Percentiles rank a stretch among this genome's conserved stretches.
Conservation (phyloP, 441 rosid species). For the Euphorbia celastroides region DNA sequence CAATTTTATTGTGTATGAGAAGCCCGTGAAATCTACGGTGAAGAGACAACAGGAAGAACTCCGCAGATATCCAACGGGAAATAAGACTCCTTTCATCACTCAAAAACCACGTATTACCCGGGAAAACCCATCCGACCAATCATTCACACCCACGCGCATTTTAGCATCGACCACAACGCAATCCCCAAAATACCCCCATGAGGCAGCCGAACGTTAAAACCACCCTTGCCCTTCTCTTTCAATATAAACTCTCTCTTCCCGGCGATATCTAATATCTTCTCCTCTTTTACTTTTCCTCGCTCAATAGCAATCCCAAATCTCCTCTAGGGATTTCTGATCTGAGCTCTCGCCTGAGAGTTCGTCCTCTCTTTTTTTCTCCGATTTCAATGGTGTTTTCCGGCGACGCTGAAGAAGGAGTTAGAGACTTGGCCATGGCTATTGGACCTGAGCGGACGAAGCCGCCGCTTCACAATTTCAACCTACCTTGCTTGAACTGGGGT, state of each 20-base stretch:
- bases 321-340: not conserved
- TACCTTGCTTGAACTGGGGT: conserved; percentile 80
- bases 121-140: conserved; percentile 21
- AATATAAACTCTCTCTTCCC: conserved; percentile 44
- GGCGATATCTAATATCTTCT: conserved; percentile 29
- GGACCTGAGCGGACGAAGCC: conserved; percentile 55
- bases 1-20: not conserved
- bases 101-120: conserved; percentile 38
- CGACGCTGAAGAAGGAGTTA: conserved; percentile 2
- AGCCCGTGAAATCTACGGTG: conserved; percentile 12
- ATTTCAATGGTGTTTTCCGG: conserved; percentile 50
- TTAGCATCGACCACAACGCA: not conserved
- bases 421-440: conserved; percentile 36
- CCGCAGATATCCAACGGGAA: conserved; percentile 28
- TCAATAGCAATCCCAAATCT: not conserved
- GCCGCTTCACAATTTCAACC: conserved; percentile 73
- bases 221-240: conserved; percentile 20
- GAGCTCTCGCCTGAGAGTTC: not conserved
- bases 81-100: conserved; percentile 21
- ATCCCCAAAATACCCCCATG: conserved; percentile 2
- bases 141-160: not conserved
- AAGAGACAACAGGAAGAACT: not conserved
- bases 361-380: not conserved
- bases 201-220: conserved; percentile 48
- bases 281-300: not conserved